These are phyloP conservation scores for Umbelopsis vinacea DNA, from an alignment of 192 early-diverging fungal genomes.

Conservation along the genomic window DNA sequence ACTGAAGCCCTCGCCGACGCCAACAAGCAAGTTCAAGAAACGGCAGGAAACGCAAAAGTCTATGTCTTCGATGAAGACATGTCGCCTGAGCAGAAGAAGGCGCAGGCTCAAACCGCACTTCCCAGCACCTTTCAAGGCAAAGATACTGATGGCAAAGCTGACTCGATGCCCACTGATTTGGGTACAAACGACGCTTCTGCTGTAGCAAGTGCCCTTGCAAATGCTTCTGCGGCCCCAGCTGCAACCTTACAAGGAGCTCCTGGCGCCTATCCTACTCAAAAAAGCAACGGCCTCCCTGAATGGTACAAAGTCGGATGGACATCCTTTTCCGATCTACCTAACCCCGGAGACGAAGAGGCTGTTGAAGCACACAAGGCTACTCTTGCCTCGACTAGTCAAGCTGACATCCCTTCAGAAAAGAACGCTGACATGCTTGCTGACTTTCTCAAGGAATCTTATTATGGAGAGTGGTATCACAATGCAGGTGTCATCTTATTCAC, in stretches of 20 bases:
- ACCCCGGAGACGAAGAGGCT: constrained; percentile 33
- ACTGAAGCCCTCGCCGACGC: not conserved
- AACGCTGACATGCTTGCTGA: constrained; percentile 31
- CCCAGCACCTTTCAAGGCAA: constrained; percentile 2
- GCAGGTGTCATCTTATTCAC: constrained; percentile 38
- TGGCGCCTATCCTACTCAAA: constrained; percentile 22
- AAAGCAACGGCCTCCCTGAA: constrained; percentile 24
- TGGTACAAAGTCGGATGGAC: constrained; percentile 45
- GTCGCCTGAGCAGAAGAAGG: constrained; percentile 31
- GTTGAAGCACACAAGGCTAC: constrained; percentile 15
- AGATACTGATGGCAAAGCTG: constrained; percentile 3
- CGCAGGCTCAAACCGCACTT: constrained; percentile 26
- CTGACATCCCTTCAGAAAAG: not conserved
- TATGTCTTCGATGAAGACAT: constrained; percentile 15
- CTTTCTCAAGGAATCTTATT: constrained; percentile 44
- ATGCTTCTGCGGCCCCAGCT: constrained; percentile 2
- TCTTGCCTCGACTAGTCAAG: not conserved
- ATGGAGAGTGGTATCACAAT: constrained; percentile 47
- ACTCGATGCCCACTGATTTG: constrained; percentile 28
- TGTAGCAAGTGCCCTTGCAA: constrained; percentile 15
- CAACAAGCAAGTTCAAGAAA: constrained; percentile 18
- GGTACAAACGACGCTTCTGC: constrained; percentile 22
- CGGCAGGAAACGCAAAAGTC: not conserved
- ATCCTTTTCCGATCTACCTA: constrained; percentile 36
- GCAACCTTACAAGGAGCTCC: constrained; percentile 15